phyloP scores from a whole-genome alignment of 345 rosid genomes.

The Excoecaria agallocha region DNA sequence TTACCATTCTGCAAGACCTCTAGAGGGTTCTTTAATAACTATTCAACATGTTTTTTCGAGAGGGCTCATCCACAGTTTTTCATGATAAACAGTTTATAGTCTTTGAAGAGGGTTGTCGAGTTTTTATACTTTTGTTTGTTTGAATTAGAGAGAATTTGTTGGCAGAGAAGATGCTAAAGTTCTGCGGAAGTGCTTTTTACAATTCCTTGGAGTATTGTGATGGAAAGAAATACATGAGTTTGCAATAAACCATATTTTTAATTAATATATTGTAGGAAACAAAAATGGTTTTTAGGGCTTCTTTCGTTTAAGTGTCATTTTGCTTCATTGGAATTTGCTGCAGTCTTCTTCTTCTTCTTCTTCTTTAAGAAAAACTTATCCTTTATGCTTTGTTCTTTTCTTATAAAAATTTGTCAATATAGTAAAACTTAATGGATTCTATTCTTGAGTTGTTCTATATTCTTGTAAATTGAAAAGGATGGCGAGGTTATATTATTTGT shows the following conservation, averaged over 20 bases:
- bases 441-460: neutral
- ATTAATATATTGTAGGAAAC: neutral
- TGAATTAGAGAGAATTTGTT: neutral
- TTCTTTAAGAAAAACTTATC: neutral
- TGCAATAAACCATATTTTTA: slow-evolving; percentile 2
- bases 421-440: neutral
- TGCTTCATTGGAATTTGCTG: neutral
- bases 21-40: too few species aligned
- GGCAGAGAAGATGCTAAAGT: neutral
- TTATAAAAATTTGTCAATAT: too few species aligned
- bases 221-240: neutral
- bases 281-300: too few species aligned
- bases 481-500: neutral
- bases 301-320: too few species aligned
- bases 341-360: neutral
- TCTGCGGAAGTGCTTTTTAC: neutral
- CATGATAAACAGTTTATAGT: too few species aligned
- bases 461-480: neutral
- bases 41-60: too few species aligned
- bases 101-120: too few species aligned
- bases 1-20: neutral
- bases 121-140: neutral
- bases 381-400: neutral
- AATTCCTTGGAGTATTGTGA: neutral
- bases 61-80: too few species aligned